phyloP scores from a whole-genome alignment of 2,329 filamentous ascomycete species.

The Podosphaera fusca region DNA sequence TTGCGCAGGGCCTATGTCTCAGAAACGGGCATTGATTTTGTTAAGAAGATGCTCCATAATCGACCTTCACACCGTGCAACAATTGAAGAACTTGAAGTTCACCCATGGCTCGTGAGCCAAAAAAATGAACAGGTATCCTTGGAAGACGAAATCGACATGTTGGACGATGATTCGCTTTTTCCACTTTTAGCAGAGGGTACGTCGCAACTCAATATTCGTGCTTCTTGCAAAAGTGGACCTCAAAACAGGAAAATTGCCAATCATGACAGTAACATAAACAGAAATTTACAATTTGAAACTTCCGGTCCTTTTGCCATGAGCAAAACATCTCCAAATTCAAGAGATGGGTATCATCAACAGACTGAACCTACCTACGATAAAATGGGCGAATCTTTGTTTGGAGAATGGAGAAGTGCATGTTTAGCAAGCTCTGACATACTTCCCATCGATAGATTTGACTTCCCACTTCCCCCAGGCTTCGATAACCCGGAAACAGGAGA shows the following conservation, averaged over 20 bases:
- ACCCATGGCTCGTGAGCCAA: slow-evolving; percentile 42
- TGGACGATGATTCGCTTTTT: slow-evolving; percentile 4
- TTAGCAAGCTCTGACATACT: slow-evolving; percentile 15
- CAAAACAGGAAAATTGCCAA: slow-evolving; percentile 5
- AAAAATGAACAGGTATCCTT: slow-evolving; percentile 7
- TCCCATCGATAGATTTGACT: slow-evolving; percentile 10
- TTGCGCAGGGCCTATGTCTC: slow-evolving; percentile 38
- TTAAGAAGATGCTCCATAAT: slow-evolving; percentile 58
- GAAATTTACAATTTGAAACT: slow-evolving; percentile 11
- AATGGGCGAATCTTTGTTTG: slow-evolving; percentile 12
- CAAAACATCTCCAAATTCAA: slow-evolving; percentile 5
- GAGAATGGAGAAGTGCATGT: slow-evolving; percentile 13
- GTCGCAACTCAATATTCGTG: slow-evolving; percentile 14
- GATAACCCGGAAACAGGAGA: no score
- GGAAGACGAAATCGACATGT: slow-evolving; percentile 9
- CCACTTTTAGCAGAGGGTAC: slow-evolving; percentile 9
- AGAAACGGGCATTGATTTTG: slow-evolving; percentile 44
- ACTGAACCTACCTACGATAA: slow-evolving; percentile 2
- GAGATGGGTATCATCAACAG: slow-evolving; percentile 7
- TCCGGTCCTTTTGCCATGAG: slow-evolving; percentile 12
- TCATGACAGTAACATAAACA: slow-evolving; percentile 8
- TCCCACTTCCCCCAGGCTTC: slow-evolving; percentile 8
- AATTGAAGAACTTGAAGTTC: slow-evolving; percentile 42
- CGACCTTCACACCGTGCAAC: slow-evolving; percentile 58
- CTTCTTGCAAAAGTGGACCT: slow-evolving; percentile 2